Percentiles rank a stretch among this genome's conserved stretches.
phyloP scores from a whole-genome alignment of 2,329 filamentous ascomycete genomes.

The Gliomastix tumulicola region DNA sequence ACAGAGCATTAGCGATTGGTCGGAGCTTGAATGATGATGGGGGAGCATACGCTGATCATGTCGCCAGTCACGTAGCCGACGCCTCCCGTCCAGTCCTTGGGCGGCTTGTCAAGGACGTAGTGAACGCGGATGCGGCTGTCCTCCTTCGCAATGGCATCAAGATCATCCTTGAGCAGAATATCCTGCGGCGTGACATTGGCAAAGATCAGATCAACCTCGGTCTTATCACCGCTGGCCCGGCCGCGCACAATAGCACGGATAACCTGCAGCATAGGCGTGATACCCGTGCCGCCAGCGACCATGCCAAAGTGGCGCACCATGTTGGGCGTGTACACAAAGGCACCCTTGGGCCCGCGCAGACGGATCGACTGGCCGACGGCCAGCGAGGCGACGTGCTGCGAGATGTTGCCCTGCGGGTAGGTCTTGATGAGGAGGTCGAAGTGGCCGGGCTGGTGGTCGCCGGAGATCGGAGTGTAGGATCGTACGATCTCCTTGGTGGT shows the following conservation, averaged over 20 bases:
- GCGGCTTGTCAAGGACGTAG: slow-evolving; percentile 95
- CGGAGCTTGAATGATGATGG: neutral
- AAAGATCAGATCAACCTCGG: slow-evolving; percentile 90
- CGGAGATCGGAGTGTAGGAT: slow-evolving; percentile 88
- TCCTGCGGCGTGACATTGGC: slow-evolving; percentile 93
- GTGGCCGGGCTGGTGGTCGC: slow-evolving; percentile 81
- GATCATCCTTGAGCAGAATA: slow-evolving; percentile 86
- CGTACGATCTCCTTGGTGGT: slow-evolving; percentile 76
- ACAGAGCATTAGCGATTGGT: slow-evolving; percentile 2
- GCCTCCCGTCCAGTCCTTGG: slow-evolving; percentile 83
- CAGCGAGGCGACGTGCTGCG: slow-evolving; percentile 79
- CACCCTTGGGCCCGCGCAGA: slow-evolving; percentile 90
- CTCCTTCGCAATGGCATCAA: slow-evolving; percentile 70
- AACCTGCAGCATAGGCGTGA: slow-evolving; percentile 97
- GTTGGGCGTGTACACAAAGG: slow-evolving; percentile 95
- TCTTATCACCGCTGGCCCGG: slow-evolving; percentile 71
- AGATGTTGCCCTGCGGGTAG: slow-evolving; percentile 96
- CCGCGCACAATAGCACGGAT: slow-evolving; percentile 84
- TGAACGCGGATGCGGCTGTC: slow-evolving; percentile 80
- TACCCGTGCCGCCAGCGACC: slow-evolving; percentile 95
- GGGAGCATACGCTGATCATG: slow-evolving; percentile 72
- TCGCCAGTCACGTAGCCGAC: slow-evolving; percentile 93
- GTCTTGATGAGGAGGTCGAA: slow-evolving; percentile 98
- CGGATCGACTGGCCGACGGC: slow-evolving; percentile 81
- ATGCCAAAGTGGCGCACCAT: slow-evolving; percentile 96